phyloP scores from a whole-genome alignment of 2,329 filamentous ascomycete species.

The Hirsutella thompsonii region DNA sequence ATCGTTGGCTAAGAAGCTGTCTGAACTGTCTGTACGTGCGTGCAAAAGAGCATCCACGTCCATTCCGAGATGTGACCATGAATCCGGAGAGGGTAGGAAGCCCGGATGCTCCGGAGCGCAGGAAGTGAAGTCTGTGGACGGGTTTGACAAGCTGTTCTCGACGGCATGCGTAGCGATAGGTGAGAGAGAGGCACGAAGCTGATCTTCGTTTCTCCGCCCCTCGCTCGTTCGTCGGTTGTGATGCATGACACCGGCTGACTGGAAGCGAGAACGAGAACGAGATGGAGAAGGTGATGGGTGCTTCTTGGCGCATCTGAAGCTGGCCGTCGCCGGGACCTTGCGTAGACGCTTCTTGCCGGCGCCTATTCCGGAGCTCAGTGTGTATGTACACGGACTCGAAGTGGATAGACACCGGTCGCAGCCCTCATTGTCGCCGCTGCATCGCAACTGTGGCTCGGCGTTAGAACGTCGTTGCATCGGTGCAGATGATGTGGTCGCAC shows the following conservation, averaged over 20 bases:
- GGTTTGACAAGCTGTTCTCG: neutral
- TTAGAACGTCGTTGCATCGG: neutral
- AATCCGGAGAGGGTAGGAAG: neutral
- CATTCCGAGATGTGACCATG: neutral
- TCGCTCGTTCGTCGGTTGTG: neutral
- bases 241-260: neutral
- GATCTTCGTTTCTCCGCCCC: neutral
- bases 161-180: neutral
- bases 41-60: neutral
- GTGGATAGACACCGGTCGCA: neutral
- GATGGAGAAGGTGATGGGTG: neutral
- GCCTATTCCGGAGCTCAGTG: neutral
- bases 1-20: neutral
- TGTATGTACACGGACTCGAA: neutral
- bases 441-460: neutral
- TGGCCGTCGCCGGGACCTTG: neutral
- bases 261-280: neutral
- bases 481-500: neutral
- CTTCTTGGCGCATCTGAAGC: neutral
- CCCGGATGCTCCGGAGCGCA: neutral
- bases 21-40: neutral
- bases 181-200: neutral
- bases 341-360: neutral
- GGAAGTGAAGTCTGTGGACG: neutral
- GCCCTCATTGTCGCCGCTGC: neutral